Evolutionary conservation across 176 grass and related monocot species (phyloP).

Genomic region (Saccharum officinarum): DNA sequence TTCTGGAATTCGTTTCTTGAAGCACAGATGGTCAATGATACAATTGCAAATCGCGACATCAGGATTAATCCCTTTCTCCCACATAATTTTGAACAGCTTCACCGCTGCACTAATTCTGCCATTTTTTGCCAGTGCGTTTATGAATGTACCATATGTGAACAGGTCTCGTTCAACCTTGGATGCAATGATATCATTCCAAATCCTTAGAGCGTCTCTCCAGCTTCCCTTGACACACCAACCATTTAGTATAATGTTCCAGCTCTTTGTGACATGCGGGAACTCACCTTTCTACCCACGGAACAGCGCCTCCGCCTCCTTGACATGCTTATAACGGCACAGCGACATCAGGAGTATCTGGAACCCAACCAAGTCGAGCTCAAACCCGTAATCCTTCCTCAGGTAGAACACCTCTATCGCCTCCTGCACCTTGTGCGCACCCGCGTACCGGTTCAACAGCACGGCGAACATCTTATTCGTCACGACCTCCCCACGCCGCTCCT

Average conservation of each 20-base stretch:
- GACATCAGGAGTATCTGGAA: slow-evolving; percentile 77
- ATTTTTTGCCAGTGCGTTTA: slow-evolving; percentile 59
- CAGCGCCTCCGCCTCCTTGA: slow-evolving; percentile 70
- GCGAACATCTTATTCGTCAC: slow-evolving; percentile 68
- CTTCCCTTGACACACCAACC: slow-evolving; percentile 84
- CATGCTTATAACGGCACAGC: slow-evolving; percentile 68
- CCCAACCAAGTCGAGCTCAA: slow-evolving; percentile 58
- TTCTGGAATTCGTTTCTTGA: slow-evolving; percentile 73
- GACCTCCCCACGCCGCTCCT: neutral
- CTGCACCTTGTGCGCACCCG: slow-evolving; percentile 65
- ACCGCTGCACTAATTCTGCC: slow-evolving; percentile 52
- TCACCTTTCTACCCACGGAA: slow-evolving; percentile 64
- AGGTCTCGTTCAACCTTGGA: slow-evolving; percentile 57
- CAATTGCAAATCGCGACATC: slow-evolving; percentile 73
- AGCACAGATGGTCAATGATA: slow-evolving; percentile 71
- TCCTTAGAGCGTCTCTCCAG: slow-evolving; percentile 48
- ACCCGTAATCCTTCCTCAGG: slow-evolving; percentile 59
- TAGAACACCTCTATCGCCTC: slow-evolving; percentile 65
- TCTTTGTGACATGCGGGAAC: slow-evolving; percentile 68
- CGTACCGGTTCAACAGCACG: slow-evolving; percentile 59
- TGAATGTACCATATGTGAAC: slow-evolving; percentile 68
- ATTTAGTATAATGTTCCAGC: slow-evolving; percentile 79
- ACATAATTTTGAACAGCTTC: slow-evolving; percentile 62
- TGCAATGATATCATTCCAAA: slow-evolving; percentile 69
- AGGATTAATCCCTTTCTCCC: slow-evolving; percentile 60